These are phyloP conservation scores for Termitomyces sp. DNA, from an alignment of 768 basidiomycete species.

Conservation along the genomic window DNA sequence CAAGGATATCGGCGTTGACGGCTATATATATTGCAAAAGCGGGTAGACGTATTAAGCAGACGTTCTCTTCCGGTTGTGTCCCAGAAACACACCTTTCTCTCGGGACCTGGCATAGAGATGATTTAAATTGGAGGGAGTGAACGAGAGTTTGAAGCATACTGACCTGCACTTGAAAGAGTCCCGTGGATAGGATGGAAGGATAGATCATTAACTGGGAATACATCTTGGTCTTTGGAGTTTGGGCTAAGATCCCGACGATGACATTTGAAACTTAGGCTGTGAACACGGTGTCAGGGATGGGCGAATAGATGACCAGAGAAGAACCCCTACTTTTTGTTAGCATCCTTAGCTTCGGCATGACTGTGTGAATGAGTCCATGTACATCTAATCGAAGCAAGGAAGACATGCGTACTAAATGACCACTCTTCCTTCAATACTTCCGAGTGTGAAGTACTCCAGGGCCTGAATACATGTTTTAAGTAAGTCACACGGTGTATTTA, in stretches of 20 bases:
- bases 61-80: conserved; percentile 87
- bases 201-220: conserved; percentile 82
- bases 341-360: conserved; percentile 78
- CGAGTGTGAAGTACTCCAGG: conserved; percentile 78
- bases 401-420: conserved; percentile 53
- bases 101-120: conserved; percentile 46
- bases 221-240: conserved; percentile 50
- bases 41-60: conserved; percentile 67
- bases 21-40: neutral
- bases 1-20: neutral
- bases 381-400: neutral
- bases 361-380: conserved; percentile 17
- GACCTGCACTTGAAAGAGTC: conserved; percentile 78
- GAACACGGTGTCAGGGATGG: neutral
- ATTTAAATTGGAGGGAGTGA: neutral
- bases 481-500: neutral
- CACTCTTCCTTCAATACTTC: conserved; percentile 85
- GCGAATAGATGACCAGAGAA: neutral
- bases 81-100: conserved; percentile 90
- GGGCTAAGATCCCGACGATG: conserved; percentile 44
- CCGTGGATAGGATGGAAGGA: conserved; percentile 79
- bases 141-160: neutral
- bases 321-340: neutral
- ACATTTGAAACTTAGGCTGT: conserved; percentile 81
- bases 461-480: conserved; percentile 39